Percentiles rank a stretch among this genome's conserved stretches.
Evolutionary conservation across 495 filamentous ascomycete species (phyloP).

Genomic region (Aspergillus carlsbadensis): DNA sequence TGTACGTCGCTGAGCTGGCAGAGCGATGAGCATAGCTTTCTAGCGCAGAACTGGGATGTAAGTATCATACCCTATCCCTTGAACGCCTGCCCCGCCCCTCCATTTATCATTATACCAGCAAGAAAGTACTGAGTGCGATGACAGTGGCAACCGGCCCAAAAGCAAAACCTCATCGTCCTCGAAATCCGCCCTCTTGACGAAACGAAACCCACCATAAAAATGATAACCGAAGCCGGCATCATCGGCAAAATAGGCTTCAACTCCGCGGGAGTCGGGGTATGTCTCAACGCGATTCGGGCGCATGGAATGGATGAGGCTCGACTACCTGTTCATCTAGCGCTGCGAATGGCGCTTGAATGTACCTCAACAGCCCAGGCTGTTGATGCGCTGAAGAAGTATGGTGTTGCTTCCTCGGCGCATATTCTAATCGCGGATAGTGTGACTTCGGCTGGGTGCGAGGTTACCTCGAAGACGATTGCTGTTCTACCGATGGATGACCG

Average conservation of each 20-base stretch:
- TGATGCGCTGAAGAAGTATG: conserved; percentile 33
- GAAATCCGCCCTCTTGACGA: conserved; percentile 21
- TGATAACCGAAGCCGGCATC: conserved; percentile 48
- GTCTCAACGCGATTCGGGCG: conserved; percentile 58
- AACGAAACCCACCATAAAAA: not conserved
- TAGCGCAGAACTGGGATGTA: conserved; percentile 15
- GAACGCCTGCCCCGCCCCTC: no score
- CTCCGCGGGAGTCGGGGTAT: conserved; percentile 50
- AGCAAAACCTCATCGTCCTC: conserved; percentile 9
- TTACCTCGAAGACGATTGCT: conserved; percentile 53
- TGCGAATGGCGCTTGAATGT: conserved; percentile 50
- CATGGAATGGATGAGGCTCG: conserved; percentile 40
- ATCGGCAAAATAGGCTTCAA: conserved; percentile 63
- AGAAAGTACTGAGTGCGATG: not conserved
- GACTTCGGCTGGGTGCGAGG: conserved; percentile 57
- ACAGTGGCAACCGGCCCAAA: conserved; percentile 12
- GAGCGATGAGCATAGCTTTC: not conserved
- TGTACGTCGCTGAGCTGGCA: conserved; percentile 9
- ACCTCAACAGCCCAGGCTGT: conserved; percentile 43
- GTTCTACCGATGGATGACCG: conserved; percentile 45
- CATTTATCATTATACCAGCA: no score
- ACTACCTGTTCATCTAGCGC: conserved; percentile 52
- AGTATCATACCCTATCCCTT: not conserved
- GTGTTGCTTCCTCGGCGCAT: conserved; percentile 53
- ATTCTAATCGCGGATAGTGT: conserved; percentile 52